A percentile compares a stretch with the other conserved stretches of the same genome.
phyloP scores from a whole-genome alignment of 1,284 basidiomycete species.

The Leucoagaricus sp. region DNA sequence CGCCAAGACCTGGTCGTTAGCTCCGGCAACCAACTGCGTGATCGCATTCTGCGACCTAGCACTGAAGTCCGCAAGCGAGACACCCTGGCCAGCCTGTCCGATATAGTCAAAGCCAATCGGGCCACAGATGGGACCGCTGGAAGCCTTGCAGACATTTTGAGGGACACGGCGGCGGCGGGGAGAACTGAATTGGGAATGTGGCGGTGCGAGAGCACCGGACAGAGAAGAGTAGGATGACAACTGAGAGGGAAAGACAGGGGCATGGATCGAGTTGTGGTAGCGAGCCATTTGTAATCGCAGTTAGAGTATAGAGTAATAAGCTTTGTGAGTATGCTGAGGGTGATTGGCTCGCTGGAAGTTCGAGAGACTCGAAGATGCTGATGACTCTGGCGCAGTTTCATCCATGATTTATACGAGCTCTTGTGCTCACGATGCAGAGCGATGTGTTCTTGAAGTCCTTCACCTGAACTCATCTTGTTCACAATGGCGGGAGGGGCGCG shows the following conservation, averaged over 20 bases:
- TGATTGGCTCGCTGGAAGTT: neutral
- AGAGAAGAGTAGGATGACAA: conserved; percentile 37
- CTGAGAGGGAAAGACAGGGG: conserved; percentile 32
- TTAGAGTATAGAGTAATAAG: conserved; percentile 7
- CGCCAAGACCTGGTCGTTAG: conserved; percentile 38
- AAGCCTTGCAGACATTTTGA: conserved; percentile 30
- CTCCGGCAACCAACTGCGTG: conserved; percentile 36
- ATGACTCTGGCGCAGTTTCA: neutral
- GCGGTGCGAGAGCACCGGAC: conserved; percentile 27
- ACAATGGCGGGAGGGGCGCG: neutral
- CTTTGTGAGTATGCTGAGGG: neutral
- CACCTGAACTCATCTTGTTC: conserved; percentile 1
- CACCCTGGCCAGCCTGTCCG: conserved; percentile 40
- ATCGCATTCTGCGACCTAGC: conserved; percentile 34
- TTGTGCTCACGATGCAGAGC: neutral
- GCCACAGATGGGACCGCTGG: conserved; percentile 3
- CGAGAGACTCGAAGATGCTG: conserved; percentile 4
- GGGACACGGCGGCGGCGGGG: conserved; percentile 36
- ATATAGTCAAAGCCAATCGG: conserved; percentile 41
- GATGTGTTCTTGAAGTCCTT: neutral
- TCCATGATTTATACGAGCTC: conserved; percentile 10
- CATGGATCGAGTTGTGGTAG: conserved; percentile 42
- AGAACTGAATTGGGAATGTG: conserved; percentile 23
- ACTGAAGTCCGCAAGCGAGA: conserved; percentile 43
- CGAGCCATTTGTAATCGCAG: conserved; percentile 22